Conservation (phyloP, 148 eudicot species). For the Hydrangea macrophylla region DNA sequence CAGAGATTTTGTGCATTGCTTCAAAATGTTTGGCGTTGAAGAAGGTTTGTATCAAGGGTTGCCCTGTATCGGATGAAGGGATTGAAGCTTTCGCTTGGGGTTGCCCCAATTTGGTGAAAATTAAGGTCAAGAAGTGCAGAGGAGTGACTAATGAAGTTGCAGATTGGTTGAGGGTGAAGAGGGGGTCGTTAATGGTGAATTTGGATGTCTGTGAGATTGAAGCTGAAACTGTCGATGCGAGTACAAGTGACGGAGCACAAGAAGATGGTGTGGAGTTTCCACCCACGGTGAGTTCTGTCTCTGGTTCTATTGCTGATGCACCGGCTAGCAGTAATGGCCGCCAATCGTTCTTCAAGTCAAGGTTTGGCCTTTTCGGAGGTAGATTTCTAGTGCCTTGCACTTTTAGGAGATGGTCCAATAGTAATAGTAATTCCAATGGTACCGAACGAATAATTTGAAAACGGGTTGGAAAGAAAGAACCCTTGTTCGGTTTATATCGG, state of each 20-base stretch:
- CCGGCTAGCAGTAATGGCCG: constrained; percentile 39
- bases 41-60: constrained; percentile 80
- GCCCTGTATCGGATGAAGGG: constrained; percentile 67
- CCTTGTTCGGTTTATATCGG: not conserved
- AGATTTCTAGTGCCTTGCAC: constrained; percentile 50
- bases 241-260: constrained; percentile 59
- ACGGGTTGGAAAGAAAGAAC: not conserved
- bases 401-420: constrained; percentile 48
- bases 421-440: constrained; percentile 32
- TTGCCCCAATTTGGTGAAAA: constrained; percentile 76
- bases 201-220: constrained; percentile 63
- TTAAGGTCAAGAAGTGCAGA: constrained; percentile 79
- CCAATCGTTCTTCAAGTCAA: constrained; percentile 37
- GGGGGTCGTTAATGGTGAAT: constrained; percentile 52
- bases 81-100: constrained; percentile 62
- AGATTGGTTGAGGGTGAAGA: constrained; percentile 48
- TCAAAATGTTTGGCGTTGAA: constrained; percentile 55
- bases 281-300: constrained; percentile 23
- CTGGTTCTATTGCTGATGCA: constrained; percentile 12
- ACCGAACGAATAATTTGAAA: constrained; percentile 24
- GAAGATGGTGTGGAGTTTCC: constrained; percentile 54
- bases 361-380: constrained; percentile 52
- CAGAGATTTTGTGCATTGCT: constrained; percentile 64
- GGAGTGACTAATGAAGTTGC: constrained; percentile 58
- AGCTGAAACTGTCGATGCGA: constrained; percentile 46